Evolutionary conservation across 208 protist genomes (phyloP).

Genomic region (Trichomonas gallinae): DNA sequence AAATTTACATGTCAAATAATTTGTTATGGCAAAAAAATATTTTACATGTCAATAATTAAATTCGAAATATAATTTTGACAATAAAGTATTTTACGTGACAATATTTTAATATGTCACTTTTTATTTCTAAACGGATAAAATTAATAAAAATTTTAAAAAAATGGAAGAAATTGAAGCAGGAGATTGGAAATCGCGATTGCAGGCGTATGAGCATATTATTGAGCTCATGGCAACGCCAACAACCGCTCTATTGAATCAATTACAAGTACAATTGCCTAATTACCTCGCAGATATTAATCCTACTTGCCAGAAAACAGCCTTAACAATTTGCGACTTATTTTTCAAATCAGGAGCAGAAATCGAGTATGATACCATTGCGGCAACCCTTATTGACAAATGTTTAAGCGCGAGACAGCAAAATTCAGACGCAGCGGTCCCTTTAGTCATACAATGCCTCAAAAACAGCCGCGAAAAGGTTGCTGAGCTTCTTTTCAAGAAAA

Average conservation of each 20-base stretch:
- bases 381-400: neutral
- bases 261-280: neutral
- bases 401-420: neutral
- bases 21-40: too few relatives aligned
- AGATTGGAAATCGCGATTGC: neutral
- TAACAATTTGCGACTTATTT: neutral
- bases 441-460: neutral
- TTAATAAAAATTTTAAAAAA: neutral
- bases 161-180: conserved; percentile 14
- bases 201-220: conserved; percentile 2
- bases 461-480: neutral
- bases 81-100: too few relatives aligned
- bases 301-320: neutral
- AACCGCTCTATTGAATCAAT: neutral
- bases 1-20: too few relatives aligned
- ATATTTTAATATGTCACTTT: too few relatives aligned
- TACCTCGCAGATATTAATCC: neutral
- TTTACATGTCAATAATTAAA: too few relatives aligned
- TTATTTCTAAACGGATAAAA: neutral
- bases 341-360: neutral
- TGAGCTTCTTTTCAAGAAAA: neutral
- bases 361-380: neutral
- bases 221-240: neutral
- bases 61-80: too few relatives aligned
- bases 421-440: neutral